Evolutionary conservation across 2,329 filamentous ascomycete genomes (phyloP).

Genomic region (Aurifilum marmelostoma): DNA sequence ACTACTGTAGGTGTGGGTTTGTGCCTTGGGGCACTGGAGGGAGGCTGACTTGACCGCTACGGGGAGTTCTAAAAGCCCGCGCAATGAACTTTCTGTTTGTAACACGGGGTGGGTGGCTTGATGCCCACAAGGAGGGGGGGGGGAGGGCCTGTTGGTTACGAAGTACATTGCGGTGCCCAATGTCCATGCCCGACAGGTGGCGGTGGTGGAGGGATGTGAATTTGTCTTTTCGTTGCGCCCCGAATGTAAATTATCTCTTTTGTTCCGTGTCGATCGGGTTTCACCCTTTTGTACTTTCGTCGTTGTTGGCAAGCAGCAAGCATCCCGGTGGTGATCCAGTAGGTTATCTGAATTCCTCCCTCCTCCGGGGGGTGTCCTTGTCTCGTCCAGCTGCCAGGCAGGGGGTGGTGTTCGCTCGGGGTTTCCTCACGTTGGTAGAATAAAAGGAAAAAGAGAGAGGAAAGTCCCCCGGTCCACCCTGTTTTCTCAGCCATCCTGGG

Average conservation of each 20-base stretch:
- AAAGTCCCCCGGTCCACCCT: neutral
- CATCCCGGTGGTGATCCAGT: neutral
- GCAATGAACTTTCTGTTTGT: neutral
- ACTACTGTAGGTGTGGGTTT: neutral
- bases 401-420: conserved; percentile 7
- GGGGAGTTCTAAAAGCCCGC: neutral
- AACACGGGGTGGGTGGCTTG: neutral
- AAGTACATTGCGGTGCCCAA: neutral
- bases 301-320: neutral
- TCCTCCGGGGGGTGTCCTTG: neutral
- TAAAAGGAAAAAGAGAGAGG: too few species aligned
- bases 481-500: neutral
- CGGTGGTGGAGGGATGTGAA: too few species aligned
- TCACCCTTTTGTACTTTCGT: neutral
- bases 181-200: neutral
- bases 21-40: conserved; percentile 9
- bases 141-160: neutral
- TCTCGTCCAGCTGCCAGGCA: conserved; percentile 2
- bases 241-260: too few species aligned
- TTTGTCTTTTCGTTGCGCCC: too few species aligned
- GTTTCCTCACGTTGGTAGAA: neutral
- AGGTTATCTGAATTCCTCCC: neutral
- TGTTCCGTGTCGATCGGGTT: neutral
- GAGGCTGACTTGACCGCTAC: neutral
- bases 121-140: neutral